phyloP scores from a whole-genome alignment of 495 filamentous ascomycete species.

The Cercophora sp. region DNA sequence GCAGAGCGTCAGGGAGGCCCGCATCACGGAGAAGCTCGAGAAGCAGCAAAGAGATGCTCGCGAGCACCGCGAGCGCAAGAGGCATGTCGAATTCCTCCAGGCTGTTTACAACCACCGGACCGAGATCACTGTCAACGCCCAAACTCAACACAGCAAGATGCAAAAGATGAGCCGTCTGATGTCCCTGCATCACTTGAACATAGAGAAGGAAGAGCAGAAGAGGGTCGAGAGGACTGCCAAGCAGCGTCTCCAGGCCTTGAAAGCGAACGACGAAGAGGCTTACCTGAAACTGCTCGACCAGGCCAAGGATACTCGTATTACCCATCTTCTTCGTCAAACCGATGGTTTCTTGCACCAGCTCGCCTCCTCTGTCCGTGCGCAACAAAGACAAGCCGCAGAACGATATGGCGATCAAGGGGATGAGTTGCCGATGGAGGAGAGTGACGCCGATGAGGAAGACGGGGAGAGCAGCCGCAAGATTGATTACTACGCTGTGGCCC shows the following conservation, averaged over 20 bases:
- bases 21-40: constrained; percentile 96
- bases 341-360: constrained; percentile 96
- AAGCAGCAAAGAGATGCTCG: constrained; percentile 96
- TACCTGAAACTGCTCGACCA: constrained; percentile 95
- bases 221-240: constrained; percentile 94
- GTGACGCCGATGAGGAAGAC: constrained; percentile 59
- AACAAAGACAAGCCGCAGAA: constrained; percentile 78
- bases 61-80: constrained; percentile 91
- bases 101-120: constrained; percentile 59
- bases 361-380: constrained; percentile 83
- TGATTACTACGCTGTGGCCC: constrained; percentile 97
- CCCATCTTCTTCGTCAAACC: constrained; percentile 90
- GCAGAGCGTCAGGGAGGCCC: constrained; percentile 89
- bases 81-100: constrained; percentile 81
- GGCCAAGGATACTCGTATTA: constrained; percentile 98
- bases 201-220: constrained; percentile 98
- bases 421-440: constrained; percentile 55
- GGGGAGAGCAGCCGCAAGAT: constrained; percentile 72
- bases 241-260: constrained; percentile 97
- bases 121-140: constrained; percentile 38
- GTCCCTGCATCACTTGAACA: constrained; percentile 83
- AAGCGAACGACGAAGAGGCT: constrained; percentile 97
- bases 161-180: constrained; percentile 86
- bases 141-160: constrained; percentile 52
- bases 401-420: constrained; percentile 67